A percentile compares a stretch with the other conserved stretches of the same genome.
These are phyloP conservation scores for Marasmius sp. DNA, from an alignment of 1,284 basidiomycete species.

Conservation along the genomic window DNA sequence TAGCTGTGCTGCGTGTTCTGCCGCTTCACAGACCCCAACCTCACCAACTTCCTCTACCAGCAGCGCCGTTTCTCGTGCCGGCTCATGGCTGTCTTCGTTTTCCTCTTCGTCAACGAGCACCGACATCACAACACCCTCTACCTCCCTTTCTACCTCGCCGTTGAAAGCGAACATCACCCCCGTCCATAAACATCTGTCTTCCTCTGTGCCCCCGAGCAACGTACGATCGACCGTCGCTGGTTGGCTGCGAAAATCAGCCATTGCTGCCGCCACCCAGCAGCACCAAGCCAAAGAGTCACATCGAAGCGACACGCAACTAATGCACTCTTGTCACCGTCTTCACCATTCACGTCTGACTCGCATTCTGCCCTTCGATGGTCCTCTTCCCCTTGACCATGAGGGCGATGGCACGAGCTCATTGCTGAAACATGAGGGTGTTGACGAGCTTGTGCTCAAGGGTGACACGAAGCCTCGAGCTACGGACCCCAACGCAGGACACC, in stretches of 20 bases:
- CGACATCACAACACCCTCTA: constrained; percentile 37
- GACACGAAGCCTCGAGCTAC: neutral
- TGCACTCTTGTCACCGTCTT: constrained; percentile 8
- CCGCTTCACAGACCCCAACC: constrained; percentile 27
- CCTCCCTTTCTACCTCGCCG: constrained; percentile 20
- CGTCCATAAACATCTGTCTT: constrained; percentile 17
- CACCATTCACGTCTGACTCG: constrained; percentile 9
- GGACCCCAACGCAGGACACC: neutral
- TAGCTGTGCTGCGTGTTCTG: constrained; percentile 29
- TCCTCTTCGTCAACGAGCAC: constrained; percentile 43
- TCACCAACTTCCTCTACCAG: constrained; percentile 30
- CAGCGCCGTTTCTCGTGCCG: constrained; percentile 40
- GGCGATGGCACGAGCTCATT: neutral
- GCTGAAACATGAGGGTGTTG: neutral
- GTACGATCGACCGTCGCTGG: constrained; percentile 4
- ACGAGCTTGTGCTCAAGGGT: neutral
- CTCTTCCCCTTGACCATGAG: constrained; percentile 13
- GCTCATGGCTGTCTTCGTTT: constrained; percentile 58
- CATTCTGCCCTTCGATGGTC: constrained; percentile 17
- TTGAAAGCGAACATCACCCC: constrained; percentile 10
- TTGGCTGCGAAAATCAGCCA: neutral
- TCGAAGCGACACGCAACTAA: neutral
- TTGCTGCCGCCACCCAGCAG: neutral
- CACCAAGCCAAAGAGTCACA: neutral
- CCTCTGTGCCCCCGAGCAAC: constrained; percentile 16